These are phyloP conservation scores for Prunus armeniaca DNA, from an alignment of 306 rosid genomes.

Conservation along the genomic window DNA sequence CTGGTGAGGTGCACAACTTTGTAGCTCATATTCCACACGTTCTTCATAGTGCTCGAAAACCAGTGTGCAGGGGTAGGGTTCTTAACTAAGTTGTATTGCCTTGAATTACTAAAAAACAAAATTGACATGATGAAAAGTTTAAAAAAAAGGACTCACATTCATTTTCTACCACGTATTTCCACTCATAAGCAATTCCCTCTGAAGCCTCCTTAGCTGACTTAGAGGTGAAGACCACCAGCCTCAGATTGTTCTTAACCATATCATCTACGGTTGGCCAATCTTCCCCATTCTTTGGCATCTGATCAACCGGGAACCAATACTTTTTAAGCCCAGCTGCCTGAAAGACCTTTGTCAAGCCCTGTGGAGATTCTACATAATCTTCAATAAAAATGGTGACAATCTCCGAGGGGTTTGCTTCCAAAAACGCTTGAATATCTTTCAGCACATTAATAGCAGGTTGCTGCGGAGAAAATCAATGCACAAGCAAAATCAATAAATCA, in stretches of 20 bases:
- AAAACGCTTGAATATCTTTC: slow-evolving; percentile 53
- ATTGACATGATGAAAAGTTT: background rate
- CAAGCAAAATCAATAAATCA: slow-evolving; percentile 8
- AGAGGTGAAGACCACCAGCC: slow-evolving; percentile 81
- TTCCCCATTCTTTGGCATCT: slow-evolving; percentile 67
- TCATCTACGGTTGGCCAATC: slow-evolving; percentile 91
- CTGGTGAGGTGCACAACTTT: slow-evolving; percentile 1
- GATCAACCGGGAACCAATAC: slow-evolving; percentile 59
- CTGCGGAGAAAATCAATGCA: slow-evolving; percentile 34
- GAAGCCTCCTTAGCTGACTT: slow-evolving; percentile 66
- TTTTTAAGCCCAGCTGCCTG: slow-evolving; percentile 56
- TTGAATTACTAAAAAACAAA: background rate
- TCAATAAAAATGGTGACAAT: slow-evolving; percentile 86
- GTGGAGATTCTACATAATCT: slow-evolving; percentile 72
- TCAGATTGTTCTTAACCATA: slow-evolving; percentile 73
- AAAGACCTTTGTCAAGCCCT: slow-evolving; percentile 70
- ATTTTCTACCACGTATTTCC: slow-evolving; percentile 86
- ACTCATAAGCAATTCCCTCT: slow-evolving; percentile 77
- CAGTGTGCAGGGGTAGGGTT: background rate
- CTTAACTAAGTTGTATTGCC: background rate
- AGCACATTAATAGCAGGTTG: slow-evolving; percentile 73
- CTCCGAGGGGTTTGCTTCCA: slow-evolving; percentile 71
- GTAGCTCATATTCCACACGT: background rate
- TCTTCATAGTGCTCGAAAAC: background rate
- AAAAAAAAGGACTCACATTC: slow-evolving; percentile 54